Percentiles rank a stretch among this genome's conserved stretches.
Conservation (phyloP, 352 stramenopile species). For the Elongisporangium anandrum region DNA sequence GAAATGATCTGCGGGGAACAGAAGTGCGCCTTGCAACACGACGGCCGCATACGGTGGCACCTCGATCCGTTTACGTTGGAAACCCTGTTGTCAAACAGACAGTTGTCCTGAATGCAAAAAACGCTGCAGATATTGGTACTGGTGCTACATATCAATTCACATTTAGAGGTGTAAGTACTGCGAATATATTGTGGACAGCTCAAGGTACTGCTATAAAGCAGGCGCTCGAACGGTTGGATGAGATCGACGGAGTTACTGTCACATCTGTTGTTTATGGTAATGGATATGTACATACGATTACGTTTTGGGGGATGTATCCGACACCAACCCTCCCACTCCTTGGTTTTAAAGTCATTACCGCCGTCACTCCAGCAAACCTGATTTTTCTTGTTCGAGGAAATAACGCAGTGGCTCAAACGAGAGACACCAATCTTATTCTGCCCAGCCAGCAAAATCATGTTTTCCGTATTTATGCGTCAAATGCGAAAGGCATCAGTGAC, state of each 20-base stretch:
- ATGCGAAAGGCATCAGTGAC: conserved; percentile 52
- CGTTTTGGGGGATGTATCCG: conserved; percentile 82
- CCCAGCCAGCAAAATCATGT: conserved; percentile 42
- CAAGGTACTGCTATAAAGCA: conserved; percentile 23
- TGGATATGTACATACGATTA: conserved; percentile 78
- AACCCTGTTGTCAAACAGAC: conserved; percentile 55
- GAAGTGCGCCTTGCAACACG: conserved; percentile 40
- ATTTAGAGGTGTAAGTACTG: conserved; percentile 42
- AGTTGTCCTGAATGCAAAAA: conserved; percentile 39
- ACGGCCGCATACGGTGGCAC: conserved; percentile 25
- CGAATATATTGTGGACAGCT: conserved; percentile 34
- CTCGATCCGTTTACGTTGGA: conserved; percentile 41
- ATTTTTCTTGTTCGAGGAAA: conserved; percentile 42
- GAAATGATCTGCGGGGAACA: conserved; percentile 55
- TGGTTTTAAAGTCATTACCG: conserved; percentile 13
- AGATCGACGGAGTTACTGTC: conserved; percentile 52
- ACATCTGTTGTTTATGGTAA: conserved; percentile 27
- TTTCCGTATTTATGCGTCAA: conserved; percentile 61
- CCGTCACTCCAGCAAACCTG: conserved; percentile 20
- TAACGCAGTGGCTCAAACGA: conserved; percentile 42
- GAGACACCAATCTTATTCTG: conserved; percentile 48
- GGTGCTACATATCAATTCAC: conserved; percentile 40
- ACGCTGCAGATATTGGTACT: conserved; percentile 13
- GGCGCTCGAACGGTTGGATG: conserved; percentile 35
- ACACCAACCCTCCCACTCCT: conserved; percentile 48